A percentile compares a stretch with the other conserved stretches of the same genome.
phyloP scores from a whole-genome alignment of 78 protist species.

The Dictyostelium intermedium region DNA sequence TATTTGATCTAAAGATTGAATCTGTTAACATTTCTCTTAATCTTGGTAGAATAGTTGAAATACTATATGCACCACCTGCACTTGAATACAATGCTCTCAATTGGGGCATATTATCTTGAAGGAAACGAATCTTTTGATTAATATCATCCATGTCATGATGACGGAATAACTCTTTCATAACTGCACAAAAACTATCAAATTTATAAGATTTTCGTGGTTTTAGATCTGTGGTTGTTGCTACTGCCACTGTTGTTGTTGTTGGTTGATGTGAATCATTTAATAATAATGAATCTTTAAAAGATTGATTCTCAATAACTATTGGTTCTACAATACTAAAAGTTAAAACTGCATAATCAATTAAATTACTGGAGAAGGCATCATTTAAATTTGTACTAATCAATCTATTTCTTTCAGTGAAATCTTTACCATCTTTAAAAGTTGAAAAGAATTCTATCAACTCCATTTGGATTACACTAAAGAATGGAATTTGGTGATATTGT shows the following conservation, averaged over 20 bases:
- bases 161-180: neutral
- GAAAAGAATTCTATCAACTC: conserved; percentile 14
- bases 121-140: neutral
- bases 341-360: conserved; percentile 11
- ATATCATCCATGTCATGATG: neutral
- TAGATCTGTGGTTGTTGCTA: too few species aligned
- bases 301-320: neutral
- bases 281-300: neutral
- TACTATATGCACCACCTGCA: conserved; percentile 34
- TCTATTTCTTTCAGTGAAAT: neutral
- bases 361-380: conserved; percentile 5
- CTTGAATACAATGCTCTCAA: neutral
- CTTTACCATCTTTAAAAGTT: neutral
- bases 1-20: conserved; percentile 6
- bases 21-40: neutral
- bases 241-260: neutral
- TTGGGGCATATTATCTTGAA: neutral
- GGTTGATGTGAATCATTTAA: neutral
- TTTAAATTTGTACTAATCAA: conserved; percentile 36
- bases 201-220: neutral
- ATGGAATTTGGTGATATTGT: neutral
- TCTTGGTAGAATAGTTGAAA: conserved; percentile 5
- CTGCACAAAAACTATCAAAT: neutral
- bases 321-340: neutral
- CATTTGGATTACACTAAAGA: neutral